A percentile compares a stretch with the other conserved stretches of the same genome.
phyloP scores from a whole-genome alignment of 2,329 filamentous ascomycete genomes.

The Verticillium isaacii region DNA sequence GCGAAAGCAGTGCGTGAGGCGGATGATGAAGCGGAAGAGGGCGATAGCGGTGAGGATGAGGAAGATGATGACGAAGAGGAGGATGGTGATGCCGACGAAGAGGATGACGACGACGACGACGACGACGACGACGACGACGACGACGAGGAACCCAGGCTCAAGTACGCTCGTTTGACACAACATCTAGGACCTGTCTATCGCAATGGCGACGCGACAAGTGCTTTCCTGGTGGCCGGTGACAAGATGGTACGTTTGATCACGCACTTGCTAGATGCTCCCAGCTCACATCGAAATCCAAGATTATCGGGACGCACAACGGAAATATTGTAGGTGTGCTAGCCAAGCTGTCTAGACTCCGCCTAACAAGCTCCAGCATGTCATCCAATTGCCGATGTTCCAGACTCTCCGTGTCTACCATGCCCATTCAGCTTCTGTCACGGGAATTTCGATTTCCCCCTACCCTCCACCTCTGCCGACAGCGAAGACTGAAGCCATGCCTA shows the following conservation, averaged over 20 bases:
- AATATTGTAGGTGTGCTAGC: conserved; percentile 68
- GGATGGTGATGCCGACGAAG: conserved; percentile 18
- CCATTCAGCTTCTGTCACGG: conserved; percentile 86
- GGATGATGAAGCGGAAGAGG: not conserved
- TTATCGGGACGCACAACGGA: conserved; percentile 92
- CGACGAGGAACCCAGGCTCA: conserved; percentile 90
- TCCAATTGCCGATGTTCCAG: conserved; percentile 78
- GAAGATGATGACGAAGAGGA: conserved; percentile 10
- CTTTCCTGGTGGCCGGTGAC: conserved; percentile 86
- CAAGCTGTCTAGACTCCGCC: not conserved
- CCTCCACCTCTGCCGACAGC: conserved; percentile 50
- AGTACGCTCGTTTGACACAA: conserved; percentile 83
- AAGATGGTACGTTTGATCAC: conserved; percentile 69
- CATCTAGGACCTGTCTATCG: conserved; percentile 78
- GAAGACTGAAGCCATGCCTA: conserved; percentile 34
- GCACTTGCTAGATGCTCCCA: conserved; percentile 13
- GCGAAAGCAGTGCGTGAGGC: conserved; percentile 11
- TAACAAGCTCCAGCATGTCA: conserved; percentile 60
- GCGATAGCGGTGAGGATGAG: conserved; percentile 16
- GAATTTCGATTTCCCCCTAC: conserved; percentile 84
- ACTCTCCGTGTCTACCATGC: conserved; percentile 83
- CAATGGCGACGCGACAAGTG: conserved; percentile 90
- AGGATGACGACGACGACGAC: conserved; percentile 44
- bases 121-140: conserved; percentile 75
- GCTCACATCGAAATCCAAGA: conserved; percentile 44